Evolutionary conservation across 108 stramenopile genomes (phyloP).

Genomic region (Pseudonitzschia pungens): DNA sequence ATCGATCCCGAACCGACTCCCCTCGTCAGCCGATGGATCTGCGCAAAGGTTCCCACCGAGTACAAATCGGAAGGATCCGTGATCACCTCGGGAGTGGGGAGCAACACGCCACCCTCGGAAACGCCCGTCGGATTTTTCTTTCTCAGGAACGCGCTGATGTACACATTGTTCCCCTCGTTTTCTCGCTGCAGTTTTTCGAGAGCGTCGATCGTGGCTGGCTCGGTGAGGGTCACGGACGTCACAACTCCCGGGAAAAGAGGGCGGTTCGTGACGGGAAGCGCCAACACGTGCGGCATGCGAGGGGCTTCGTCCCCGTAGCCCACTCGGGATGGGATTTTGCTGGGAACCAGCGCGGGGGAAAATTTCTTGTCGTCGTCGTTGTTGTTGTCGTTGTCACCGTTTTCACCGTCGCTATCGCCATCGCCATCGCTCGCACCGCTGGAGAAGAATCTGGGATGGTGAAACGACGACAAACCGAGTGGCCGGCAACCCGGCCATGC

Average conservation of each 20-base stretch:
- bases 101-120: slow-evolving; percentile 61
- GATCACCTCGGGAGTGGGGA: slow-evolving; percentile 75
- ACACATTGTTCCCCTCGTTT: slow-evolving; percentile 38
- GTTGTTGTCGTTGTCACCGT: slow-evolving; percentile 29
- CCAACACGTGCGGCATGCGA: slow-evolving; percentile 77
- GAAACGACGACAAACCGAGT: not conserved
- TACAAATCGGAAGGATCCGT: slow-evolving; percentile 69
- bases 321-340: slow-evolving; percentile 31
- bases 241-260: slow-evolving; percentile 85
- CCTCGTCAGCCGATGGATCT: slow-evolving; percentile 69
- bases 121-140: slow-evolving; percentile 67
- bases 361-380: slow-evolving; percentile 25
- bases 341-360: not conserved
- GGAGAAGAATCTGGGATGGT: slow-evolving; percentile 1
- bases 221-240: slow-evolving; percentile 72
- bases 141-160: slow-evolving; percentile 75
- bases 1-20: slow-evolving; percentile 24
- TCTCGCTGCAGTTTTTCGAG: slow-evolving; percentile 57
- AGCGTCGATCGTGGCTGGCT: slow-evolving; percentile 72
- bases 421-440: not conserved
- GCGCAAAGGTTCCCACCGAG: slow-evolving; percentile 82
- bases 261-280: slow-evolving; percentile 65
- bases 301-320: slow-evolving; percentile 84
- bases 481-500: not conserved
- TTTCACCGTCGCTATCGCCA: slow-evolving; percentile 16